Base-by-base conservation (phyloP, 2,329 filamentous ascomycete genomes). In the Fusarium compactum region DNA sequence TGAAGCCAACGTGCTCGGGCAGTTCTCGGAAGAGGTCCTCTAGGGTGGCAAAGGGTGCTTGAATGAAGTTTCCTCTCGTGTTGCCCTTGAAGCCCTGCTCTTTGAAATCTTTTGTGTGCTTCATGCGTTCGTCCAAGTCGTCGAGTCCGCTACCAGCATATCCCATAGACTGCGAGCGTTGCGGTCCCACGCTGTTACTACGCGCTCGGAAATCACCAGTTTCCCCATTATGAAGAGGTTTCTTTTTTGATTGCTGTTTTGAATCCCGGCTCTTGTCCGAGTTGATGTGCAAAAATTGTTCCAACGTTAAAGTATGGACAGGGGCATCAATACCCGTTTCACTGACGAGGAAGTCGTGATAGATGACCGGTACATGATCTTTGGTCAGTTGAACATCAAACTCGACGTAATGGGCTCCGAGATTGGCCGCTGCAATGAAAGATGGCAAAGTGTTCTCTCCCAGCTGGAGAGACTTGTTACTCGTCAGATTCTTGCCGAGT, bases 341-440 rank as follows among this genome's bases (percentile, higher is more conserved):
- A 77, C 94, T 97, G 78, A 99, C 96, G 16, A 98, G 85, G 77
- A 99, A 99, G 80, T 99, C 96, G 78, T 99, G 96, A 78, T 99
- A 99, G 76, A 99, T 97, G 70, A 99, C 95, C 0, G 96, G 96
- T 3, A 99, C 94, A 75, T 97, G 94, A 78, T 99, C 96, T 77
- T 99, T 99, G n/a, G 96, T 99, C 41, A 99, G 85, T 78, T 99
- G 96, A 1, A 99, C 96, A 78, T 99, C 96, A 76, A 92, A 91
- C 73, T 91, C 89, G 48, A 92, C 89, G 73, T 91, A 91, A 59
- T 91, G 87, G 5, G 89, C 96, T 11, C 96, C 96, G 54, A 99
- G 82, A 72, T 98, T 98, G 45, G 95, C 95, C 4, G 96, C 96
- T 5, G 95, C 94, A 76, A 98, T 97, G 81, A 99, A 99, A 0